These are phyloP conservation scores for Patellifolia procumbens DNA, from an alignment of 179 eudicot genomes.

Conservation along the genomic window DNA sequence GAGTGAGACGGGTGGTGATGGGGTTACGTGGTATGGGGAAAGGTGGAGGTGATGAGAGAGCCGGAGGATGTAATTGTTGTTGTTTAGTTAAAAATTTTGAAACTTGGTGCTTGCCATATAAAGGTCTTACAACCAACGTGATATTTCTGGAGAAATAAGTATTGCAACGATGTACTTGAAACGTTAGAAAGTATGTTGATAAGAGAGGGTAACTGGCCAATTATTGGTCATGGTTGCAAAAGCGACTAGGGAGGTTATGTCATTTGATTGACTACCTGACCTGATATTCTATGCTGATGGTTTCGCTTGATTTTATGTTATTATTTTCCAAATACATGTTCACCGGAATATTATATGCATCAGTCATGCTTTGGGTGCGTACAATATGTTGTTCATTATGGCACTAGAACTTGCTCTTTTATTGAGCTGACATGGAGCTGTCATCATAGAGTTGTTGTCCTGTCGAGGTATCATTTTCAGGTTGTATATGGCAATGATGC, in stretches of 20 bases:
- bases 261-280: background rate
- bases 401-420: background rate
- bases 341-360: background rate
- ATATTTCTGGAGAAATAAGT: no score
- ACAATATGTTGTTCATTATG: background rate
- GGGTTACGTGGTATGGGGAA: no score
- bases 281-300: background rate
- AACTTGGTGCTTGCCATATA: no score
- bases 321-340: background rate
- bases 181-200: background rate
- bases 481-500: background rate
- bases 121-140: no score
- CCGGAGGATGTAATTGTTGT: no score
- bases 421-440: slow-evolving; percentile 6
- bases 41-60: no score
- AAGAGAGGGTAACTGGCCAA: background rate
- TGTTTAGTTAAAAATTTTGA: no score
- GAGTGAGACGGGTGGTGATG: no score
- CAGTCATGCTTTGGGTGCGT: background rate
- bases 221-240: background rate
- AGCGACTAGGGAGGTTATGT: background rate
- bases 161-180: no score
- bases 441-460: background rate
- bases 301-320: background rate
- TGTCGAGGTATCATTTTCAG: slow-evolving; percentile 8